Evolutionary conservation across 2,329 filamentous ascomycete species (phyloP).

Genomic region (Sclerotinia glacialis): DNA sequence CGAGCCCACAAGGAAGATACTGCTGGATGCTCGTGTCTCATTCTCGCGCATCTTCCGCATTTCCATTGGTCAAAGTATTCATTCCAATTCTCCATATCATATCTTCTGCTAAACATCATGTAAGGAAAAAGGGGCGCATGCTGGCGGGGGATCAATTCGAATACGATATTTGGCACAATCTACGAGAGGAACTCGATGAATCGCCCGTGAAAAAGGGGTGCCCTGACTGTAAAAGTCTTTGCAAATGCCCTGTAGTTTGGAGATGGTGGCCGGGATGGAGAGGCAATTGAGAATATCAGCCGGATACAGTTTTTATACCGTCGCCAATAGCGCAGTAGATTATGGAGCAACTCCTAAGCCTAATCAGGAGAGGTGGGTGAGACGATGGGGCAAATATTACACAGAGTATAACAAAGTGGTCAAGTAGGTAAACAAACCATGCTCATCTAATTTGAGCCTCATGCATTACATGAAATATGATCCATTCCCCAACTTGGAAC

Average conservation of each 20-base stretch:
- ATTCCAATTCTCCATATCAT: not conserved
- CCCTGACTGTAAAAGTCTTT: not conserved
- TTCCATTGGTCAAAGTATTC: conserved; percentile 11
- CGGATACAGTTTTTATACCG: not conserved
- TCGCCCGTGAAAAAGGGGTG: not conserved
- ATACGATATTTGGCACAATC: conserved; percentile 12
- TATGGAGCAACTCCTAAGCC: not conserved
- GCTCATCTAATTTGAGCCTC: not conserved
- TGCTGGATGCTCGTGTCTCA: not conserved
- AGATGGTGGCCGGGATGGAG: conserved; percentile 6
- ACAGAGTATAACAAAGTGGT: not conserved
- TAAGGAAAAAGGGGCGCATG: not conserved
- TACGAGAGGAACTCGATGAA: conserved; percentile 16
- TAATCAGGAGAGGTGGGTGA: not conserved
- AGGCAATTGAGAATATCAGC: not conserved
- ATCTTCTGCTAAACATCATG: conserved; percentile 1
- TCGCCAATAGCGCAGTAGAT: not conserved
- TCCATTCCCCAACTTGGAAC: not conserved
- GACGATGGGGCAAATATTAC: not conserved
- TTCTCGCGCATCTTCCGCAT: not conserved
- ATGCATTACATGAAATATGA: not conserved
- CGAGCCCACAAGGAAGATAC: conserved; percentile 1
- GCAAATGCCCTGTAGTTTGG: not conserved
- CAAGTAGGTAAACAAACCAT: not conserved
- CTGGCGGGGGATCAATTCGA: conserved; percentile 15